A percentile compares a stretch with the other conserved stretches of the same genome.
phyloP scores from a whole-genome alignment of 2,329 filamentous ascomycete genomes.

The Botrytis sinoallii region DNA sequence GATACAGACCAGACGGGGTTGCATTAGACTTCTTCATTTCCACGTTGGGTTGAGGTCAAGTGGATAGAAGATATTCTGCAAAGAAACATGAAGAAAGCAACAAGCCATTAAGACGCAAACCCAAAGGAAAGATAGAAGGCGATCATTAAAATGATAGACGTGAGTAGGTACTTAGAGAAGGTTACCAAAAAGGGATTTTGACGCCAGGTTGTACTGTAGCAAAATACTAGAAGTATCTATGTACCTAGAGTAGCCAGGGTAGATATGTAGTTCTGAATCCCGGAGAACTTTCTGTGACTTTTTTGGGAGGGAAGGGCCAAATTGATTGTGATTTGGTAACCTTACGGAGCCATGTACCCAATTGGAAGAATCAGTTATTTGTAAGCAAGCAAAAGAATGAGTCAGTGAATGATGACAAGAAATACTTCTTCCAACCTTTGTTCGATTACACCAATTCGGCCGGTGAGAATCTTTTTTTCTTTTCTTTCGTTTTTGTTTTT shows the following conservation, averaged over 20 bases:
- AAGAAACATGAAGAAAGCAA: neutral
- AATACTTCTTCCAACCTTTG: neutral
- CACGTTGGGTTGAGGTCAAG: too few species aligned
- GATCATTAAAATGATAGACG: neutral
- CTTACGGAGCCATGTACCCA: neutral
- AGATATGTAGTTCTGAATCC: neutral
- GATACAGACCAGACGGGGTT: slow-evolving; percentile 15
- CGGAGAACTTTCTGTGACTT: neutral
- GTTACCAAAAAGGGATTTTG: neutral
- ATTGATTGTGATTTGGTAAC: neutral
- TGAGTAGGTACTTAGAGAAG: neutral
- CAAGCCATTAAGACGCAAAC: slow-evolving; percentile 1
- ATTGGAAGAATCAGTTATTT: neutral
- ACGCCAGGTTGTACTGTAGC: neutral
- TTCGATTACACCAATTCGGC: neutral
- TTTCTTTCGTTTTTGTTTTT: neutral
- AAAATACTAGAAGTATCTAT: neutral
- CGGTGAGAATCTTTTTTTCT: neutral
- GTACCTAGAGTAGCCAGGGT: too few species aligned
- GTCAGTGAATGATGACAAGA: neutral
- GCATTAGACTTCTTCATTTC: neutral
- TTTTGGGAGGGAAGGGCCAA: neutral
- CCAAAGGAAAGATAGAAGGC: neutral
- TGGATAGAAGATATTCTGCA: neutral
- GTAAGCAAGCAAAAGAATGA: neutral